Evolutionary conservation across 192 early-diverging fungal genomes (phyloP).

Genomic region (Piromyces finnis): DNA sequence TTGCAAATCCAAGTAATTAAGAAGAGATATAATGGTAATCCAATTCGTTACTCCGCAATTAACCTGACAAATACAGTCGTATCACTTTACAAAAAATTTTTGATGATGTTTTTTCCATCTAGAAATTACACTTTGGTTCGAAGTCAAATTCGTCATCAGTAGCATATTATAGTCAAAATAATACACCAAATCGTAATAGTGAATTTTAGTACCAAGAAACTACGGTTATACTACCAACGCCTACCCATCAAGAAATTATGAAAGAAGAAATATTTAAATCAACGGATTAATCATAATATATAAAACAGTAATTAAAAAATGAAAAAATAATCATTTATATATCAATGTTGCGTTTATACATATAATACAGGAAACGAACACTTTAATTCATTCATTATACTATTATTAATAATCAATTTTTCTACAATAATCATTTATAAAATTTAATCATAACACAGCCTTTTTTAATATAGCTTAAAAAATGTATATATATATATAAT

Average conservation of each 20-base stretch:
- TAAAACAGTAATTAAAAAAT: too few relatives aligned
- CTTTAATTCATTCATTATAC: too few relatives aligned
- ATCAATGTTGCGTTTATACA: too few relatives aligned
- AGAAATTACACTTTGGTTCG: not conserved
- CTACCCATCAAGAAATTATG: not conserved
- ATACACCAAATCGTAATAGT: not conserved
- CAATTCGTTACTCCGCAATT: not conserved
- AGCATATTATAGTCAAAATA: not conserved
- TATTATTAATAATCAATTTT: too few relatives aligned
- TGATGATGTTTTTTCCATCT: not conserved
- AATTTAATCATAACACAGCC: too few relatives aligned
- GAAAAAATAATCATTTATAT: too few relatives aligned
- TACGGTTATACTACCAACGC: not conserved
- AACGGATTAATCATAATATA: too few relatives aligned
- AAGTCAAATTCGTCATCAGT: not conserved
- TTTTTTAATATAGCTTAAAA: too few relatives aligned
- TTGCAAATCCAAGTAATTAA: not conserved
- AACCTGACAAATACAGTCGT: not conserved
- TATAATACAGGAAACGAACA: too few relatives aligned
- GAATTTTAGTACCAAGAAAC: not conserved
- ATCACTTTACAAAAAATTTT: not conserved
- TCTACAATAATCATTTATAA: too few relatives aligned
- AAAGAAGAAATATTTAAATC: too few relatives aligned
- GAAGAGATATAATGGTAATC: not conserved
- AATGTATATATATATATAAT: too few relatives aligned